phyloP scores from a whole-genome alignment of 345 rosid species.

The Eucalyptus dawsonii region DNA sequence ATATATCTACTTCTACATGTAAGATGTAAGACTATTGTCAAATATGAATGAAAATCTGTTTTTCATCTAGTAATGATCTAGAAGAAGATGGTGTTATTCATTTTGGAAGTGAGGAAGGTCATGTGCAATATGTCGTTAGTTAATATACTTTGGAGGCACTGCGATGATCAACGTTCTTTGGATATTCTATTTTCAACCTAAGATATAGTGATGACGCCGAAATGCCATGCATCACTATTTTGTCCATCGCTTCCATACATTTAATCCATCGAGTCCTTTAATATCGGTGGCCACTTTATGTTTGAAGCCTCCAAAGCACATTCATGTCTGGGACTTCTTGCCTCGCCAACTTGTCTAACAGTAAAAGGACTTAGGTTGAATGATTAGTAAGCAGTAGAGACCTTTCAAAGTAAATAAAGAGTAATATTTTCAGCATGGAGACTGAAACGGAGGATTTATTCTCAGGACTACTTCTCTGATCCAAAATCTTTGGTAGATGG shows the following conservation, averaged over 20 bases:
- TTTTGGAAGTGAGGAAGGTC: too few relatives aligned
- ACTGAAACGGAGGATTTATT: not conserved
- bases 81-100: too few relatives aligned
- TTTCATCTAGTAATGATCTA: too few relatives aligned
- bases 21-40: too few relatives aligned
- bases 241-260: not conserved
- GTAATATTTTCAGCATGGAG: not conserved
- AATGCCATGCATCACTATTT: not conserved
- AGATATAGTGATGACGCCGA: not conserved
- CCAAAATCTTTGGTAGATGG: constrained; percentile 48
- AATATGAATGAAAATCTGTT: too few relatives aligned
- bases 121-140: too few relatives aligned
- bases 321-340: not conserved
- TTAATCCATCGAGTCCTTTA: not conserved
- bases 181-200: not conserved
- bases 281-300: not conserved
- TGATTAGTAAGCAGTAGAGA: not conserved
- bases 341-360: not conserved
- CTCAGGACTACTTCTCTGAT: constrained; percentile 55
- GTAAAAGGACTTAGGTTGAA: not conserved
- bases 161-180: too few relatives aligned
- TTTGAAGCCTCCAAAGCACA: not conserved
- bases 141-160: too few relatives aligned
- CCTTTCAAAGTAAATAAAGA: not conserved
- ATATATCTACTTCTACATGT: too few relatives aligned